These are phyloP conservation scores for Suillus tomentosus DNA, from an alignment of 768 basidiomycete species.

Conservation along the genomic window DNA sequence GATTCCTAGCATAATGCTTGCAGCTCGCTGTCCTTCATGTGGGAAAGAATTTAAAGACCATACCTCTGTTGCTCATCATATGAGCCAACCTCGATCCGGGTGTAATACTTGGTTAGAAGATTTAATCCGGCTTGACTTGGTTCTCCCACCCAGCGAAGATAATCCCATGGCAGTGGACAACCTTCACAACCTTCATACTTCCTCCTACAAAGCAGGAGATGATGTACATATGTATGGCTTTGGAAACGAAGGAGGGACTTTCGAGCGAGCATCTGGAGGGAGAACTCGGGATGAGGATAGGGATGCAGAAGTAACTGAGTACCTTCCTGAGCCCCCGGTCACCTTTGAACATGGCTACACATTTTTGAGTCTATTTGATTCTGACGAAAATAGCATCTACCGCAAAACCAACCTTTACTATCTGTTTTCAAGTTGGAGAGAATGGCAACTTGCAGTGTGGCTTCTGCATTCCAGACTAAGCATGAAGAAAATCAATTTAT, in stretches of 20 bases:
- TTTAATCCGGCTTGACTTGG: not conserved
- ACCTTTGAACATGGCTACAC: not conserved
- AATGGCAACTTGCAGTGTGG: slow-evolving; percentile 36
- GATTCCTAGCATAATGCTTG: too few relatives aligned
- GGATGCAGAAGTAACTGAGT: not conserved
- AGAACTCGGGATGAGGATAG: not conserved
- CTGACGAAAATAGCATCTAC: not conserved
- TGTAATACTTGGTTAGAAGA: not conserved
- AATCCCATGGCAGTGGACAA: not conserved
- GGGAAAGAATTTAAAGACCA: too few relatives aligned
- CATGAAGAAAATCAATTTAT: slow-evolving; percentile 31
- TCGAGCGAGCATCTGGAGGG: not conserved
- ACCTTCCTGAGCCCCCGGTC: not conserved
- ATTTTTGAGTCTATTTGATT: not conserved
- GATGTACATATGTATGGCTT: not conserved
- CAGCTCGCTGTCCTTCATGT: too few relatives aligned
- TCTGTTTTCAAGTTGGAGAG: not conserved
- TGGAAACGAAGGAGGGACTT: not conserved
- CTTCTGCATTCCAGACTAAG: slow-evolving; percentile 30
- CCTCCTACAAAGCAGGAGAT: not conserved
- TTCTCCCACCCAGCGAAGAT: not conserved
- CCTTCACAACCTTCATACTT: too few relatives aligned
- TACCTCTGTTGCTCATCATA: not conserved
- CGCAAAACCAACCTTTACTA: not conserved
- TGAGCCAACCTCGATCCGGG: not conserved